phyloP scores from a whole-genome alignment of 2,329 filamentous ascomycete species.

The Botrytis paeoniae region DNA sequence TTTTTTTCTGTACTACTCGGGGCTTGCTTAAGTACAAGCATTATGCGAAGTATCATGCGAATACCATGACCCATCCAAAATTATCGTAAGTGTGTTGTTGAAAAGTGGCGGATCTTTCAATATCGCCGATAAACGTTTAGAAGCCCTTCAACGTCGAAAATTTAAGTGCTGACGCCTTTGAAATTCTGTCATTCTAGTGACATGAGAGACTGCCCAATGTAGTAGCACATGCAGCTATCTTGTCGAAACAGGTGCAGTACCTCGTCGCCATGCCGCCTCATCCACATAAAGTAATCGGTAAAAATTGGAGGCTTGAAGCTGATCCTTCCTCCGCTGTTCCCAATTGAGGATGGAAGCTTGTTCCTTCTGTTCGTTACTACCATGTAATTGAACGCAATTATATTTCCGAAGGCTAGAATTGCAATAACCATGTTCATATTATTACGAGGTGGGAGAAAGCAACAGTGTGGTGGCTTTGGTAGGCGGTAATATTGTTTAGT shows the following conservation, averaged over 20 bases:
- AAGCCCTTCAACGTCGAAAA: constrained; percentile 14
- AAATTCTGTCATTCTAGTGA: constrained; percentile 20
- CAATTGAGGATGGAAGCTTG: constrained; percentile 12
- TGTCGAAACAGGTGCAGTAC: constrained; percentile 17
- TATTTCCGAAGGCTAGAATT: constrained; percentile 11
- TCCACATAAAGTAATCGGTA: constrained; percentile 22
- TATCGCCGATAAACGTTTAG: constrained; percentile 14
- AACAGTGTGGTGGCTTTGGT: constrained; percentile 10
- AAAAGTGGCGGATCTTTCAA: constrained; percentile 16
- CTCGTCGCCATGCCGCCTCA: constrained; percentile 19
- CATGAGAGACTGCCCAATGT: constrained; percentile 9
- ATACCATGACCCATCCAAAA: constrained; percentile 15
- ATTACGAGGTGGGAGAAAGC: constrained; percentile 12
- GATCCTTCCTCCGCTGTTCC: constrained; percentile 17
- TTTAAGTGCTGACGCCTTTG: constrained; percentile 17
- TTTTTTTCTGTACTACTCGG: constrained; percentile 10
- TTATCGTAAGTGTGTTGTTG: constrained; percentile 20
- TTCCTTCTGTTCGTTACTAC: constrained; percentile 11
- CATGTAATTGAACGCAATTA: constrained; percentile 17
- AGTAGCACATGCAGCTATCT: constrained; percentile 18
- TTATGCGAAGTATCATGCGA: constrained; percentile 20
- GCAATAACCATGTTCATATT: constrained; percentile 9
- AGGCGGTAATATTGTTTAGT: constrained; percentile 12
- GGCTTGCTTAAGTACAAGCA: constrained; percentile 16
- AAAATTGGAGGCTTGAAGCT: constrained; percentile 18